Percentiles rank a stretch among this genome's conserved stretches.
Conservation (phyloP, 331 rosid genomes). For the Cydonia oblonga region DNA sequence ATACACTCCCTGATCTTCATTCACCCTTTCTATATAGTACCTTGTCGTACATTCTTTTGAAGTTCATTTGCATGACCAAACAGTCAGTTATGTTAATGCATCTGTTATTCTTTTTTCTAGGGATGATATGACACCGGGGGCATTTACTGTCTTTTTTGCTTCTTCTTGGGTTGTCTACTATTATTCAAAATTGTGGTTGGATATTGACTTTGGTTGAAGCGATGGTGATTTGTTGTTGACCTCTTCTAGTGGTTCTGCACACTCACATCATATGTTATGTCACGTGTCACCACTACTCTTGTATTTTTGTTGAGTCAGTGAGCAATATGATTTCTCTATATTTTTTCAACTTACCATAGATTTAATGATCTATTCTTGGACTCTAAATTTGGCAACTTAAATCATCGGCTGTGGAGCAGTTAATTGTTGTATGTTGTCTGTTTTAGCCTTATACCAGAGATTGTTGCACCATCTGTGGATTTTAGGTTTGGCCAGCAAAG, state of each 20-base stretch:
- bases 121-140: neutral
- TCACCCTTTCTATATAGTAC: neutral
- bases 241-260: neutral
- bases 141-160: neutral
- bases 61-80: neutral
- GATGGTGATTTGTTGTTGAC: neutral
- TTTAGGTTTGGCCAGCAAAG: neutral
- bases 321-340: neutral
- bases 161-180: neutral
- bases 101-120: neutral
- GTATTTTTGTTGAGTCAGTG: neutral
- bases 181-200: neutral
- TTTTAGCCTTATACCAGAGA: too few species aligned
- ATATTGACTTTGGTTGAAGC: neutral
- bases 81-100: neutral
- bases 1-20: neutral
- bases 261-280: neutral
- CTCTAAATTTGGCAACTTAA: too few species aligned
- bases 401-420: too few species aligned
- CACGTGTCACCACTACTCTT: neutral
- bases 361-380: too few species aligned
- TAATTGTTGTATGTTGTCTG: too few species aligned
- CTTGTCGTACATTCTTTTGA: neutral
- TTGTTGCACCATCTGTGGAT: neutral
- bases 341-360: neutral